Conservation (phyloP, 2,329 filamentous ascomycete genomes). For the Xylaria sp. region DNA sequence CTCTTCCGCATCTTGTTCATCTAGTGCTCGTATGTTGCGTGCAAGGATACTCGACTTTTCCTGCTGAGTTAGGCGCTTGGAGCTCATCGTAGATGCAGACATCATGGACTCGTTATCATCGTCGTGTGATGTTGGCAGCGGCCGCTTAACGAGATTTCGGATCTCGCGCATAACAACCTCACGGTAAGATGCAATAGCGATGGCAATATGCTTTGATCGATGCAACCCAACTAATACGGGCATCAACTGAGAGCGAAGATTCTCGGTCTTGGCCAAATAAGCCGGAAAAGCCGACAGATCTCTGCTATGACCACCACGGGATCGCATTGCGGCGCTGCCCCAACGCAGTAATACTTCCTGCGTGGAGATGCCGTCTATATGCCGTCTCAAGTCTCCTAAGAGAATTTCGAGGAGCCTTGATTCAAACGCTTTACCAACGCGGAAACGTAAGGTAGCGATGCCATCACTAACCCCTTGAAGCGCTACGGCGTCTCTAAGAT, state of each 20-base stretch:
- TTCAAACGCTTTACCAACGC: constrained; percentile 90
- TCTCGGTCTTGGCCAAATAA: constrained; percentile 79
- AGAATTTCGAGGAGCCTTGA: constrained; percentile 80
- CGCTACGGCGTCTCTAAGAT: constrained; percentile 81
- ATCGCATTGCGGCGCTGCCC: constrained; percentile 79
- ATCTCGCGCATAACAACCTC: constrained; percentile 88
- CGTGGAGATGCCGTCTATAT: constrained; percentile 77
- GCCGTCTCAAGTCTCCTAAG: constrained; percentile 81
- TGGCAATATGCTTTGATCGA: constrained; percentile 80
- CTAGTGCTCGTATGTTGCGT: constrained; percentile 85
- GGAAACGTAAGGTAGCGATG: constrained; percentile 77
- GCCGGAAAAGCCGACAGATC: constrained; percentile 77
- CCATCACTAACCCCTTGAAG: constrained; percentile 84
- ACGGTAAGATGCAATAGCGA: constrained; percentile 85
- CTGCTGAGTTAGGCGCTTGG: constrained; percentile 77
- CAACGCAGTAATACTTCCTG: constrained; percentile 85
- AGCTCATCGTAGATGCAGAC: constrained; percentile 80
- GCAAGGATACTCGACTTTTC: constrained; percentile 91
- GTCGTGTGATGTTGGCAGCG: constrained; percentile 91
- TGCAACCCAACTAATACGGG: constrained; percentile 82
- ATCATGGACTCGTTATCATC: constrained; percentile 93
- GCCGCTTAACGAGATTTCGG: constrained; percentile 82
- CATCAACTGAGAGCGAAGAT: constrained; percentile 76
- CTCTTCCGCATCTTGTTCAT: constrained; percentile 84
- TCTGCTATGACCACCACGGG: constrained; percentile 73